Evolutionary conservation across 768 basidiomycete species (phyloP).

Genomic region (Amanita pseudoporphyria): DNA sequence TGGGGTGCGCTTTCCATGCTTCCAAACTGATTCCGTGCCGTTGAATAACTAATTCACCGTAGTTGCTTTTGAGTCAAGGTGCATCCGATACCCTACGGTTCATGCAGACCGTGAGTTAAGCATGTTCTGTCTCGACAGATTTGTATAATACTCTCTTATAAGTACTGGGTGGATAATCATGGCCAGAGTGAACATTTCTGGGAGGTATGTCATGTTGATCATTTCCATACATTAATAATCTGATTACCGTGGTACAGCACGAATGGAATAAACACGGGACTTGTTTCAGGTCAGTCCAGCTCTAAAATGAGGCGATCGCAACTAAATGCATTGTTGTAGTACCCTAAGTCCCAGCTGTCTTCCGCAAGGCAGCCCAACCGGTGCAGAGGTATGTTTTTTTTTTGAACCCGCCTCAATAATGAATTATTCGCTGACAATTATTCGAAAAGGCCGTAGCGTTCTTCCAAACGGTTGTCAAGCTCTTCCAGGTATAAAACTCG

Average conservation of each 20-base stretch:
- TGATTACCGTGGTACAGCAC: constrained; percentile 24
- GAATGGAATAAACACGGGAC: constrained; percentile 58
- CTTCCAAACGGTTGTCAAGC: constrained; percentile 29
- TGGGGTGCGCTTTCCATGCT: no score
- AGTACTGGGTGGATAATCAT: constrained; percentile 45
- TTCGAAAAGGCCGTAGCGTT: constrained; percentile 42
- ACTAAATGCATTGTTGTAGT: constrained; percentile 19
- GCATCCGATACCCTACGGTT: constrained; percentile 41
- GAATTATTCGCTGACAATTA: no score
- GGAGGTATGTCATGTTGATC: constrained; percentile 30
- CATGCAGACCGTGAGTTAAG: constrained; percentile 29
- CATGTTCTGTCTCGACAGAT: background rate
- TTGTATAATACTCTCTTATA: constrained; percentile 7
- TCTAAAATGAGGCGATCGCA: background rate
- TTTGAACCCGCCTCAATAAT: no score
- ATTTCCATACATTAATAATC: background rate
- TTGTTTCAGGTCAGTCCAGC: constrained; percentile 22
- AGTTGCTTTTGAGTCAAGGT: constrained; percentile 43
- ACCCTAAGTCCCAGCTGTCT: constrained; percentile 45
- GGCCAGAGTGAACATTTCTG: constrained; percentile 49
- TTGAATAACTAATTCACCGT: background rate
- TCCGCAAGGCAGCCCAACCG: constrained; percentile 36
- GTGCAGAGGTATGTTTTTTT: constrained; percentile 38
- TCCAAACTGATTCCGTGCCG: no score
- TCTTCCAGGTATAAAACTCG: background rate